Evolutionary conservation across 805 yeast species (phyloP).

Genomic region (Saccharomycopsis lassenensis): DNA sequence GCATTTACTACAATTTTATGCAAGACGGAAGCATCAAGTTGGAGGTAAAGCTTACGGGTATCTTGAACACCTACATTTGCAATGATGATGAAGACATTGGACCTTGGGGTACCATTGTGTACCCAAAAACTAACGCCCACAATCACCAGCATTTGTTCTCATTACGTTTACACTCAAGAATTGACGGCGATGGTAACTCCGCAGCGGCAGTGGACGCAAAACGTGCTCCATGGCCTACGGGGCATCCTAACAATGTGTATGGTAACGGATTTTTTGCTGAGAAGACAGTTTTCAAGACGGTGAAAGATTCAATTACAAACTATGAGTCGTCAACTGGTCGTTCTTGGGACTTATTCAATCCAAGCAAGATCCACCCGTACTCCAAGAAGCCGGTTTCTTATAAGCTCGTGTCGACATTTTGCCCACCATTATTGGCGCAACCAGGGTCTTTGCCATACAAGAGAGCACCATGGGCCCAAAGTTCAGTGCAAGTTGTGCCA

Average conservation of each 20-base stretch:
- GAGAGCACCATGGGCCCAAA: slow-evolving; percentile 75
- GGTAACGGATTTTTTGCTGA: slow-evolving; percentile 69
- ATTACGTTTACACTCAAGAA: slow-evolving; percentile 67
- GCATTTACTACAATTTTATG: slow-evolving; percentile 72
- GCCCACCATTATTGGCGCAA: slow-evolving; percentile 63
- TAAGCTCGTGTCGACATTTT: slow-evolving; percentile 65
- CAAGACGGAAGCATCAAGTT: slow-evolving; percentile 78
- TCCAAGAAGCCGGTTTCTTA: slow-evolving; percentile 69
- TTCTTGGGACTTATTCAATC: slow-evolving; percentile 72
- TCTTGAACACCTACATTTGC: slow-evolving; percentile 60
- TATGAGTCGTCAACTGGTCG: slow-evolving; percentile 53
- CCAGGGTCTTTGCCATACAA: slow-evolving; percentile 65
- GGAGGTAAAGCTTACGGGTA: slow-evolving; percentile 74
- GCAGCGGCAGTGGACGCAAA: slow-evolving; percentile 57
- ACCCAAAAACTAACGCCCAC: slow-evolving; percentile 75
- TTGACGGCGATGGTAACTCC: slow-evolving; percentile 73
- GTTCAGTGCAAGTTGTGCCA: slow-evolving; percentile 58
- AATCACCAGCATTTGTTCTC: slow-evolving; percentile 81
- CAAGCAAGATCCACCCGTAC: slow-evolving; percentile 51
- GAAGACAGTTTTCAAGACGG: slow-evolving; percentile 57
- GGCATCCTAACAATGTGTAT: slow-evolving; percentile 59
- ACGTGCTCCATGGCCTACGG: slow-evolving; percentile 47
- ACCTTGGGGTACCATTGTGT: slow-evolving; percentile 74
- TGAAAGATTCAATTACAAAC: slow-evolving; percentile 52
- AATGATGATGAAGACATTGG: slow-evolving; percentile 55